phyloP scores from a whole-genome alignment of 306 rosid species.

The Rosa multiflora region DNA sequence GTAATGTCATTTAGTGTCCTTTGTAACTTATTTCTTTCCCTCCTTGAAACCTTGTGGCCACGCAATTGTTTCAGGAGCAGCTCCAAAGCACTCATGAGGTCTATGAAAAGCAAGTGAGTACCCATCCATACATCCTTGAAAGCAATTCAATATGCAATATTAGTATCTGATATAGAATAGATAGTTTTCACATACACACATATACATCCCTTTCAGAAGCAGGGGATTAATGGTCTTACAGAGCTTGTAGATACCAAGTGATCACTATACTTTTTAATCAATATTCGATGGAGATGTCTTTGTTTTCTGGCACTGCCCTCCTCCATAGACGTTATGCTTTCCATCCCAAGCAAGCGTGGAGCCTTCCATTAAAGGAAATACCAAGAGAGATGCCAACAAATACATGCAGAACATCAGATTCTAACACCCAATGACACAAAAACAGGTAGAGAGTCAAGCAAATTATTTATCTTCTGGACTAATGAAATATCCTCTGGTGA shows the following conservation, averaged over 20 bases:
- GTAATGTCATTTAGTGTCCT: constrained; percentile 53
- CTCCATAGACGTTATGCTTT: constrained; percentile 16
- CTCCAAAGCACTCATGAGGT: constrained; percentile 46
- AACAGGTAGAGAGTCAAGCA: constrained; percentile 7
- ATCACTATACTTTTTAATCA: constrained; percentile 47
- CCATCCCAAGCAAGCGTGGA: constrained; percentile 23
- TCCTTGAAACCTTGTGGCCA: constrained; percentile 48
- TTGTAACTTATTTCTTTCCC: constrained; percentile 47
- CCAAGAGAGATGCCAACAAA: not conserved
- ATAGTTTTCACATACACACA: not conserved
- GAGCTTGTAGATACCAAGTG: constrained; percentile 51
- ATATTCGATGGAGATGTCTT: constrained; percentile 25
- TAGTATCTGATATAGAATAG: constrained; percentile 16
- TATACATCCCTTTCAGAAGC: constrained; percentile 13
- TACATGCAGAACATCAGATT: not conserved
- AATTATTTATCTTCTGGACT: not conserved
- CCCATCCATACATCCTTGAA: constrained; percentile 65
- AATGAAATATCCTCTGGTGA: not conserved
- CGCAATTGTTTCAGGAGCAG: constrained; percentile 40
- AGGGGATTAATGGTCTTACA: constrained; percentile 41
- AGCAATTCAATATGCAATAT: constrained; percentile 28
- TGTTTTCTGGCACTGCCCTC: constrained; percentile 28
- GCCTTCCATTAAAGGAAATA: constrained; percentile 23
- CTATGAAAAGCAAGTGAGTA: constrained; percentile 55
- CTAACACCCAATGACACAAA: not conserved